phyloP scores from a whole-genome alignment of 2,329 filamentous ascomycete genomes.

The Lecanicillium sp. region DNA sequence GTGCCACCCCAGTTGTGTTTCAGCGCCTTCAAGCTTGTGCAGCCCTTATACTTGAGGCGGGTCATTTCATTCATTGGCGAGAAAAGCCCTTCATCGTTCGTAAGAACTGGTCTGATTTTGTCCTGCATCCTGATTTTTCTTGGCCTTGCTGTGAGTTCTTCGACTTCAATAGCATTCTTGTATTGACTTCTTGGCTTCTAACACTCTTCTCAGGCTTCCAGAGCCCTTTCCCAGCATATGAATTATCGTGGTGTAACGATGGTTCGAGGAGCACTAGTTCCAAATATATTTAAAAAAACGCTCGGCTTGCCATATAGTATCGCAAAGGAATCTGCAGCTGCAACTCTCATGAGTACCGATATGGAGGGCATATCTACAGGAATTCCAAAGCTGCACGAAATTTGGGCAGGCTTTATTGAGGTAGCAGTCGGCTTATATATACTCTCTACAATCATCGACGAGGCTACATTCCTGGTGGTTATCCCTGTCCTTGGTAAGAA shows the following conservation, averaged over 20 bases:
- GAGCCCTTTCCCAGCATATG: constrained; percentile 2
- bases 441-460: constrained; percentile 1
- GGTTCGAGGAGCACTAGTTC: constrained; percentile 22
- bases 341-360: constrained; percentile 7
- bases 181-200: too few species aligned
- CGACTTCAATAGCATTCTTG: too few species aligned
- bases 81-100: too few species aligned
- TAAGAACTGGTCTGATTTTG: too few species aligned
- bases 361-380: not conserved
- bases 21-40: too few species aligned
- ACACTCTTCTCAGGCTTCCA: not conserved
- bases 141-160: not conserved
- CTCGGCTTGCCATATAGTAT: constrained; percentile 19
- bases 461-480: not conserved
- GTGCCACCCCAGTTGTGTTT: too few species aligned
- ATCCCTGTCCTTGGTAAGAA: constrained; percentile 1
- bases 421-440: not conserved
- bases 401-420: not conserved
- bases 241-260: constrained; percentile 19
- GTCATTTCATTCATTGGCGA: too few species aligned
- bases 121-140: not conserved
- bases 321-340: constrained; percentile 17
- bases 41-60: too few species aligned
- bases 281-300: constrained; percentile 40
- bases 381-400: not conserved